Evolutionary conservation across 176 grass and related monocot genomes (phyloP), one percentile per base, ranked within the genome.

Genomic region (Puya raimondii): DNA sequence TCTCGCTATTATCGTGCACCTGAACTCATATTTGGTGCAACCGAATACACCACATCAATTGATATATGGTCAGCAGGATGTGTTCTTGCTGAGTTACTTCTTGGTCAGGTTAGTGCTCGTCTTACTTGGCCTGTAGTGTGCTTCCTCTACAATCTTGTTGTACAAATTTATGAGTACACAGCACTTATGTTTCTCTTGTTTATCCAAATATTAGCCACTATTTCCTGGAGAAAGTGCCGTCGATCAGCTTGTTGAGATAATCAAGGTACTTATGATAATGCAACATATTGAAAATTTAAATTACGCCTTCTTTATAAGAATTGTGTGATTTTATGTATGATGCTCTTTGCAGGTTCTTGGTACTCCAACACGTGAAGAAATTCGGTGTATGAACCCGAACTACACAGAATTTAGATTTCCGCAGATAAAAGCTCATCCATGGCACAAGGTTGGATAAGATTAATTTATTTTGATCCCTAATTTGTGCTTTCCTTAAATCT

Each of bases 11-110:
- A 96, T 65, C 88, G 92, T 85, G 92, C 92, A 68, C 92, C 92
- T 14, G 92, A 96, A 72, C 88, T 96, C 29, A 96, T 96, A 68
- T 96, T 96, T 85, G 92, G 92, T 49, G 92, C 88, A 56, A 96
- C 88, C 14, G 92, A 92, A 64, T 96, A 96, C 75, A 89, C 88
- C 42, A 85, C 88, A 65, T 96, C 92, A 29, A 96, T 96, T 78
- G 92, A 96, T 87, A 96, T 96, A 74, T 96, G 92, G 92, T 96
- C 92, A 66, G 92, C 92, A 80, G 92, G 92, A 53, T 96, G 92
- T 70, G 89, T 96, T 78, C 84, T 96, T 74, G 92, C 92, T 49
- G 92, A 96, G 64, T 70, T 96, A 69, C 88, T 96, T 61, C 92
- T 96, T 76, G 88, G 92, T 48, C 92, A 92, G 86, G 92, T 96